Base-by-base conservation (phyloP, 2,329 filamentous ascomycete genomes). In the Fusarium bactridioides region DNA sequence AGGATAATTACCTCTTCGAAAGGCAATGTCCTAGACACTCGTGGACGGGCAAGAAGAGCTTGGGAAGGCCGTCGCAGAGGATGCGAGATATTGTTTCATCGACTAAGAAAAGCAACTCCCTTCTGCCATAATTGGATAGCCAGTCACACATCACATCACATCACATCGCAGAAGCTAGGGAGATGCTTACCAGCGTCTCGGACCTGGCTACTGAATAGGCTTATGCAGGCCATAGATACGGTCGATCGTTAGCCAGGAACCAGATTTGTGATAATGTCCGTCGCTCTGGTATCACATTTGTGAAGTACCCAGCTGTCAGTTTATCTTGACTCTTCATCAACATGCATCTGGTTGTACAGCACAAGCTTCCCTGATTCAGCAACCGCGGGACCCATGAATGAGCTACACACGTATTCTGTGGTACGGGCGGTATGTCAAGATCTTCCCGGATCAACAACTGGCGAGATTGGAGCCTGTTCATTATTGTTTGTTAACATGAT, bases 181-280 rank as follows among this genome's bases (percentile, higher is more conserved):
- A 54, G 23, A 40, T 21, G 43, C 35, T 57, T 73, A 44, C 70
- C 62, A 41, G 60, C 48, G 70, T 67, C 53, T 70, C 70, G 62
- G 70, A 55, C 54, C 66, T 70, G 66, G 66, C 61, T 64, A 53
- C 54, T 53, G 58, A 58, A 60, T 55, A 56, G 66, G 33, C 66
- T 61, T 61, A 73, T 73, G 70, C 70, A 74, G 70, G 70, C 57
- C 70, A 60, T 55, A 40, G 45, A 59, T 48, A 48, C 51, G 70
- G 55, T 54, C 60, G 61, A 57, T 70, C 56, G 25, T 63, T 64
- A 69, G 61, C 62, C 70, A 73, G 70, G 70, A 67, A 67, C 57
- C 57, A 63, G 51, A 40, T 67, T 51, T 33, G 62, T 64, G 38
- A 60, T 59, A 67, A 48, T 57, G 31, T 5, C 48, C 54, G 58